Evolutionary conservation across 805 yeast genomes (phyloP), one percentile per base, ranked within the genome.

Genomic region (Limtongia smithiae): DNA sequence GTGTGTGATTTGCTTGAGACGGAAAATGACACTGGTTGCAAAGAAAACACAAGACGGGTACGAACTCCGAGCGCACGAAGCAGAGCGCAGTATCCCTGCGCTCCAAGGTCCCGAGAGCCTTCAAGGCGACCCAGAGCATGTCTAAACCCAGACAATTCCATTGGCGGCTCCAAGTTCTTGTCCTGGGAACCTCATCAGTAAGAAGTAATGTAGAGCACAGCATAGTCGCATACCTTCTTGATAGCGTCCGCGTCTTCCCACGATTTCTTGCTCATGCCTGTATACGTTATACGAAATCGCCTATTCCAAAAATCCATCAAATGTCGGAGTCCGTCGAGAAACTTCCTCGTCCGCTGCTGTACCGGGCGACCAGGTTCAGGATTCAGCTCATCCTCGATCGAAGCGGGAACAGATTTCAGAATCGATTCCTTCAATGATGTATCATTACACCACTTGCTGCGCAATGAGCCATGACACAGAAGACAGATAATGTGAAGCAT

Each of bases 1-100:
- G 20, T 5, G 3, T 27, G 8, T 11, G 39, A 33, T 20, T 24
- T 43, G 18, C 31, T 18, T 14, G 58, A 50, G 7, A 64, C 55
- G 0, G 89, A 82, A 57, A 81, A 85, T 63, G 93, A 96, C 0
- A 96, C 90, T 0, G 96, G 93, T 63, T 93, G 98, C 28, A 90
- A 62, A 0, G 96, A 90, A 59, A 83, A 82, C 0, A 89, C 81
- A 24, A 93, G 67, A 38, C 98, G 71, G 0, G 91, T 81, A 36
- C 80, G 75, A 11, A 93, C 69, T 0, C 83, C 85, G 11, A 85
- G 66, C 1, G 93, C 73, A 55, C 97, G 68, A 37, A 88, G 64
- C 1, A 91, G 60, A 0, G 85, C 79, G 14, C 88, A 87, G 68
- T 87, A 90, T 0, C 96, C 97, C 61, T 87, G 96, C 0, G 93